Base-by-base conservation (phyloP, 257 asterid genomes). In the Verbascum thapsus region DNA sequence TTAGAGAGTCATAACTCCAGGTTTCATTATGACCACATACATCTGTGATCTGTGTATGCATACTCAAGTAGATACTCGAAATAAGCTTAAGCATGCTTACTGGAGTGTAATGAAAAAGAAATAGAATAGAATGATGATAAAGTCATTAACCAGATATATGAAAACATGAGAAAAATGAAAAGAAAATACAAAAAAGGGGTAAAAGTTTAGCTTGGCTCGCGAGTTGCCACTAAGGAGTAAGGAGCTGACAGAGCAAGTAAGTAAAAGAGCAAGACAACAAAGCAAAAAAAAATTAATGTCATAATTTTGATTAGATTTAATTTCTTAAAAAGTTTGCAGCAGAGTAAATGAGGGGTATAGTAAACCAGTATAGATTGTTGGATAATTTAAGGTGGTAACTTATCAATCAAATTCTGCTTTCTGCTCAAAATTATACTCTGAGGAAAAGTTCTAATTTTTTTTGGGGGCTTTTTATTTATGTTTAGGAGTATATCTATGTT, bases 61-160 rank as follows among this genome's bases (percentile, higher is more conserved):
- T 53, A 40, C 44, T 42, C 53, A 38, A 54, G 39, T 15, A 15
- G 17, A 35, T n/a, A 23, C 30, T 48, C 53, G 22, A 63, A 22
- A 63, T 26, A 55, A 47, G 43, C 55, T 47, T 53, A 20, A 59
- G 71, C 15, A 45, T 32, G 42, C 12, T n/a, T 47, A 72, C 55
- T 34, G 12, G 53, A 64, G 56, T 34, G 40, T 53, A 60, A 50
- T 6, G 5, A 47, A 26, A 19, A 45, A 10, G 62, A 51, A 47
- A 61, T 8, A 35, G 51, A 61, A 34, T 12, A 53, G 32, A 61
- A 40, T 16, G 40, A 17, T 13, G 56, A 61, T 32, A 53, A 61
- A 15, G 51, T 20, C 49, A 30, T 40, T 8, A 34, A 61, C 23
- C 17, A 16, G 35, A 45, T 53, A 61, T 16, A 17, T 40, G 15